Evolutionary conservation across 345 rosid species (phyloP).

Genomic region (Clarkia xantiana): DNA sequence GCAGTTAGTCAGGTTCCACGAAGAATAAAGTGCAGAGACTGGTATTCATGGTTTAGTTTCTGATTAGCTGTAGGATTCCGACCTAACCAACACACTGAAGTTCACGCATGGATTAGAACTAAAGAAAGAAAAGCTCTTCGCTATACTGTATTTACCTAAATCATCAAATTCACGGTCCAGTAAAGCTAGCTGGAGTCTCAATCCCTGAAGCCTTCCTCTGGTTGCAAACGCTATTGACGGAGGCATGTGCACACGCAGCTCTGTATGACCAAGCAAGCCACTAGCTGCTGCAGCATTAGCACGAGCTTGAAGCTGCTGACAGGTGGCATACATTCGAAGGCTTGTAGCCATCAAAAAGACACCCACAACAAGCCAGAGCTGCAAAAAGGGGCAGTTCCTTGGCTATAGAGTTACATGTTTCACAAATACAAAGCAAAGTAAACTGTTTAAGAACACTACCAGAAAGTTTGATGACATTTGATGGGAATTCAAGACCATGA

Average conservation of each 20-base stretch:
- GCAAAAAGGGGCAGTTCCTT: slow-evolving; percentile 8
- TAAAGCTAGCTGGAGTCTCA: slow-evolving; percentile 92
- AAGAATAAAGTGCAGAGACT: too few relatives aligned
- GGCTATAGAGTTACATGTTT: too few relatives aligned
- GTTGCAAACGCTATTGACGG: slow-evolving; percentile 85
- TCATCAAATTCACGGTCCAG: slow-evolving; percentile 93
- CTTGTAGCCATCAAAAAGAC: slow-evolving; percentile 84
- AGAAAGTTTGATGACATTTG: slow-evolving; percentile 91
- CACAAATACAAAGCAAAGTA: slow-evolving; percentile 1
- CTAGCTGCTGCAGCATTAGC: slow-evolving; percentile 80
- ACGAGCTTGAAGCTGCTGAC: slow-evolving; percentile 88
- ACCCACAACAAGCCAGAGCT: slow-evolving; percentile 93
- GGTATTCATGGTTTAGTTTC: too few relatives aligned
- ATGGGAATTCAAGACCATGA: slow-evolving; percentile 88
- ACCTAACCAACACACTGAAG: too few relatives aligned
- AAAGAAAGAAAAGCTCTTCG: too few relatives aligned
- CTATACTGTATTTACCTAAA: slow-evolving; percentile 30
- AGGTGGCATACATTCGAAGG: slow-evolving; percentile 86
- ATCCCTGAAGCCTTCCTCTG: slow-evolving; percentile 84
- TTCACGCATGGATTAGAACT: too few relatives aligned
- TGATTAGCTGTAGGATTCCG: too few relatives aligned
- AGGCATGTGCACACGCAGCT: slow-evolving; percentile 77
- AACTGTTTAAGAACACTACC: slow-evolving; percentile 28
- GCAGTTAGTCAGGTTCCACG: not conserved
- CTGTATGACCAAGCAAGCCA: slow-evolving; percentile 80